Evolutionary conservation across 345 rosid genomes (phyloP), one percentile per base, ranked within the genome.

Genomic region (Raphanus raphanistrum): DNA sequence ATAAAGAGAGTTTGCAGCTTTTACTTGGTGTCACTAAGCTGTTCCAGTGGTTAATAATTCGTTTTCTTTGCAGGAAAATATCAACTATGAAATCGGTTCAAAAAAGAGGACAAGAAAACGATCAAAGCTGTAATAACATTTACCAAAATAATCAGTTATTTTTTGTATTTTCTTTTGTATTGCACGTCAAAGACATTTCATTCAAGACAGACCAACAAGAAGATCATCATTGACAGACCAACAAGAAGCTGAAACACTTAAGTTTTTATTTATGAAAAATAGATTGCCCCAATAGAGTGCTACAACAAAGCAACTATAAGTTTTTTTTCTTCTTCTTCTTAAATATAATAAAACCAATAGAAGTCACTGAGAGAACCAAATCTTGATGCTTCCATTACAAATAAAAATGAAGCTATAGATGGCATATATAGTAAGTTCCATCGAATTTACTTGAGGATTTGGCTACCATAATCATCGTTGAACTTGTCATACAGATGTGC

Each of bases 401-500:
- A 66, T 64, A 64, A 64, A 69, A n/a, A 70, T 41, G 27, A 70
- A 28, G 48, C 55, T 63, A 27, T 71, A 15, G 48, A 59, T 11
- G 70, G 28, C 48, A 69, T 69, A 55, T 7, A 33, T 57, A 27
- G n/a, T 11, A 38, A 4, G 45, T 64, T 26, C 8, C 55, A 54
- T 41, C 10, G 54, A 28, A 2, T 63, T 86, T 86, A 90, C 41
- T 82, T 84, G 43, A 89, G 87, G 69, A 92, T 87, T 32, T 95
- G 98, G 82, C 99, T 92, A 33, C 99, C 98, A 73, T 95, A 90
- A 71, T 95, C 98, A 2, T 79, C 87, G 76, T 92, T 95, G 72
- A 95, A 95, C 87, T 90, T 92, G 43, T 90, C 96, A 2, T 92
- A 92, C 38, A 88, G 90, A 66, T 90, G 94, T 17, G 94, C 90